Percentiles rank a stretch among this genome's conserved stretches.
These are phyloP conservation scores for Scedosporium aurantiacum DNA, from an alignment of 2,329 filamentous ascomycete genomes.

Conservation along the genomic window DNA sequence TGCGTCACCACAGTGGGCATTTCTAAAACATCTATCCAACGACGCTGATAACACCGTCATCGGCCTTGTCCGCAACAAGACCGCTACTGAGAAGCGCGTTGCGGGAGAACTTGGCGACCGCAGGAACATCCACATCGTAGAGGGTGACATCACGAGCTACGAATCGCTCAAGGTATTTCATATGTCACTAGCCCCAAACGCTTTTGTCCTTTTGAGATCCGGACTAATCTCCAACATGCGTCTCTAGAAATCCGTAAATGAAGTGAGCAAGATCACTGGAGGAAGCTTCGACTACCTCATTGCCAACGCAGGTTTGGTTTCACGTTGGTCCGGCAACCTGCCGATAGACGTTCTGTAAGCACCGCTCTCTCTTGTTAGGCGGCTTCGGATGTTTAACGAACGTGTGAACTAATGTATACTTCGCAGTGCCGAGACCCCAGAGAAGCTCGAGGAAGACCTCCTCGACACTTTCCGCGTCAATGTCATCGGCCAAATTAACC, in stretches of 20 bases:
- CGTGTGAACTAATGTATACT: neutral
- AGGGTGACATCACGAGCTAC: constrained; percentile 31
- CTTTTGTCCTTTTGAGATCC: neutral
- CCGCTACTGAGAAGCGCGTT: constrained; percentile 30
- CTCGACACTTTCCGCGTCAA: constrained; percentile 33
- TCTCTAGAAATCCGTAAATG: constrained; percentile 5
- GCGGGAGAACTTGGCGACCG: constrained; percentile 24
- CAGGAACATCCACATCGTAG: constrained; percentile 33
- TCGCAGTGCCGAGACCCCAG: constrained; percentile 1
- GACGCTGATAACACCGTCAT: constrained; percentile 32
- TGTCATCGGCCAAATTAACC: constrained; percentile 38
- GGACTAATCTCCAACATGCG: constrained; percentile 8
- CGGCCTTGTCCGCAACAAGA: constrained; percentile 36
- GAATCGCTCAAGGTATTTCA: constrained; percentile 23
- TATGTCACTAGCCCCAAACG: constrained; percentile 8
- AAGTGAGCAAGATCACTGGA: constrained; percentile 18
- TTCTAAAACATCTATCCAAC: constrained; percentile 33
- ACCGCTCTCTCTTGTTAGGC: neutral
- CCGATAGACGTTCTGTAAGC: constrained; percentile 27
- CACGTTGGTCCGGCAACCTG: constrained; percentile 17
- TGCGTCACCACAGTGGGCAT: constrained; percentile 29
- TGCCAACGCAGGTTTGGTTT: constrained; percentile 33
- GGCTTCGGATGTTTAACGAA: neutral
- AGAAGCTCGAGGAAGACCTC: constrained; percentile 9
- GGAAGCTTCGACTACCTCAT: constrained; percentile 39